phyloP scores from a whole-genome alignment of 106 monocot species.

The Dendrobium officinale region DNA sequence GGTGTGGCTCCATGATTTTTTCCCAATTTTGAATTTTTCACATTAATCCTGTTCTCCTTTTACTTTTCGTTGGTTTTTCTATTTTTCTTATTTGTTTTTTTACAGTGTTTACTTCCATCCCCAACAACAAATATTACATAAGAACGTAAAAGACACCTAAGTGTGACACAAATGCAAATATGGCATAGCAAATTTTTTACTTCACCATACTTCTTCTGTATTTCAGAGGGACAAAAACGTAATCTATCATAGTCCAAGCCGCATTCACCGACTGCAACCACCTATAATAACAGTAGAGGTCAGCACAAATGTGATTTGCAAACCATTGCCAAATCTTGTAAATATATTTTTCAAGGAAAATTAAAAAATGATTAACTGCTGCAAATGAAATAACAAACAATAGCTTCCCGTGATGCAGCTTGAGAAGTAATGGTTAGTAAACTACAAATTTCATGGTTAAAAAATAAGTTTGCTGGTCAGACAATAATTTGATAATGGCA shows the following conservation, averaged over 20 bases:
- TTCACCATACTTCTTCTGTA: conserved; percentile 73
- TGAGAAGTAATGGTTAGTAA: background rate
- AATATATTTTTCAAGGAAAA: background rate
- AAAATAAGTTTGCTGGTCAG: background rate
- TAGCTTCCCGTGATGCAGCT: background rate
- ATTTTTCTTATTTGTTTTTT: too few species aligned
- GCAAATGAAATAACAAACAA: background rate
- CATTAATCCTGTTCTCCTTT: too few species aligned
- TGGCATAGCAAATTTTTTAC: background rate
- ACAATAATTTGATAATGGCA: background rate
- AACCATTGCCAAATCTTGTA: background rate
- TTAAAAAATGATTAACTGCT: background rate
- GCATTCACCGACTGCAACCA: conserved; percentile 97
- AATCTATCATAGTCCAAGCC: conserved; percentile 98
- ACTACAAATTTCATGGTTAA: background rate
- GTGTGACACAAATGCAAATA: background rate
- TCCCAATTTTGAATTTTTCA: too few species aligned
- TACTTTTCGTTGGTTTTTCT: too few species aligned
- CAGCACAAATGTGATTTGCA: background rate
- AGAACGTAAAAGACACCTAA: background rate
- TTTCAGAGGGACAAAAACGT: conserved; percentile 83
- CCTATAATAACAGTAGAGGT: conserved; percentile 29
- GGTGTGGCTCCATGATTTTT: too few species aligned
- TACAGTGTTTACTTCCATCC: too few species aligned
- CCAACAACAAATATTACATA: background rate